These are phyloP conservation scores for Aureobasidium leucospermi DNA, from an alignment of 2,329 filamentous ascomycete genomes.

Conservation along the genomic window DNA sequence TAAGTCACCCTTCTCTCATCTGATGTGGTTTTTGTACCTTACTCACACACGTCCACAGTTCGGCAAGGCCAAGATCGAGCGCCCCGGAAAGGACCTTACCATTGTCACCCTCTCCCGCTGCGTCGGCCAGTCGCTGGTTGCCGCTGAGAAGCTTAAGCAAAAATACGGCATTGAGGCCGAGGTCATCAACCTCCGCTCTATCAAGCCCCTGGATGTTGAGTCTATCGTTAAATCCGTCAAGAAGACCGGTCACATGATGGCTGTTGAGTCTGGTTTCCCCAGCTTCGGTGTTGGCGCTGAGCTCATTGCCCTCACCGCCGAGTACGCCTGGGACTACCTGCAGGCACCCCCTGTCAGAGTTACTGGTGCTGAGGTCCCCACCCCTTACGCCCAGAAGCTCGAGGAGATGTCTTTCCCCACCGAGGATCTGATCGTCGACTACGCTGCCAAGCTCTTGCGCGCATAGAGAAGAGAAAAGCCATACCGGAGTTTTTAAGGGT, in stretches of 20 bases:
- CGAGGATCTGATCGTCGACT: slow-evolving; percentile 77
- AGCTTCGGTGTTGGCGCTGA: slow-evolving; percentile 89
- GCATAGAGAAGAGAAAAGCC: slow-evolving; percentile 12
- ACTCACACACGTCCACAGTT: slow-evolving; percentile 44
- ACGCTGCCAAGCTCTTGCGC: slow-evolving; percentile 80
- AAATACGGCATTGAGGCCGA: slow-evolving; percentile 94
- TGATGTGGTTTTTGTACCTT: neutral
- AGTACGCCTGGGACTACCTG: slow-evolving; percentile 97
- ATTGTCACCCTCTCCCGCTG: slow-evolving; percentile 92
- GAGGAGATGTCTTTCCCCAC: slow-evolving; percentile 95
- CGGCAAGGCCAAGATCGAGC: slow-evolving; percentile 99
- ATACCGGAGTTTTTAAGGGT: slow-evolving; percentile 9
- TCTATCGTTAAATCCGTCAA: slow-evolving; percentile 94
- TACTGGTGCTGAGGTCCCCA: slow-evolving; percentile 94
- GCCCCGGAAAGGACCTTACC: slow-evolving; percentile 88
- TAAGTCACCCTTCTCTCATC: slow-evolving; percentile 23
- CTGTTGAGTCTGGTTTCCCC: slow-evolving; percentile 92
- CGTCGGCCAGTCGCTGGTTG: slow-evolving; percentile 82
- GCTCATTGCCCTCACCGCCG: slow-evolving; percentile 89
- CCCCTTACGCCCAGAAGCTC: slow-evolving; percentile 85
- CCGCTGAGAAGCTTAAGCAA: slow-evolving; percentile 86
- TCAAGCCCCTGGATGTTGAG: slow-evolving; percentile 95
- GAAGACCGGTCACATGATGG: slow-evolving; percentile 91
- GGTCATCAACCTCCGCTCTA: slow-evolving; percentile 94
- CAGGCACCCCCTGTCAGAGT: slow-evolving; percentile 88